Evolutionary conservation across 2,329 filamentous ascomycete species (phyloP), one percentile per base, ranked within the genome.

Genomic region (Stenocarpella maydis): DNA sequence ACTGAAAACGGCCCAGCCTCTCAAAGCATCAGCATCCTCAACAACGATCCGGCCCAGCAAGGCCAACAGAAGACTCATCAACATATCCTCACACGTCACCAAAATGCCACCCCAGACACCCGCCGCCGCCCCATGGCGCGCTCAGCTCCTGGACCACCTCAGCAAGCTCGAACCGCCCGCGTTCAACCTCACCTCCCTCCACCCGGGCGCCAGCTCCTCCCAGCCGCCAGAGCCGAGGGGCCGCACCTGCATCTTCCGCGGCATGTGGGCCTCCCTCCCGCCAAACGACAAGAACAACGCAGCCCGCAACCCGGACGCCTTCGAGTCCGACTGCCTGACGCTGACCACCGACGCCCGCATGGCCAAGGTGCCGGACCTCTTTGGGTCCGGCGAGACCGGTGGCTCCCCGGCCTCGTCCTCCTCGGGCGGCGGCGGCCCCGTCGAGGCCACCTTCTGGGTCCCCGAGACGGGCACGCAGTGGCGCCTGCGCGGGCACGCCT

Each of bases 261-360:
- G 94, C 74, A 90, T 97, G 81, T 97, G 92, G 88, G 90, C 90
- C 0, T 85, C 87, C 67, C 83, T 97, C 1, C 90, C 91, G 4
- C 50, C 43, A 24, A 93, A 95, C 80, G 87, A 89, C 52, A 89
- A 90, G 78, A 95, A 96, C 79, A 82, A 88, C 41, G 91, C 93
- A 3, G 85, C 89, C 72, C 84, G 85, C 72, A 98, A 98, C 78
- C 90, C 92, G 5, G 74, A 28, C 34, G 60, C 80, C 1, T 97
- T 88, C 77, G 90, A 92, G 75, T 93, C 89, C 74, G 94, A 98
- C 73, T 82, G 95, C 74, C 87, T 92, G 3, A 91, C 92, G 0
- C 91, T 98, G 76, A 97, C 95, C 1, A 97, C 94, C 0, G 96
- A 98, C 79, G 88, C 88, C 10, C 88, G 95, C 54, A 97, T 97